Conservation (phyloP, 495 filamentous ascomycete genomes). For the Parmelia sp. region DNA sequence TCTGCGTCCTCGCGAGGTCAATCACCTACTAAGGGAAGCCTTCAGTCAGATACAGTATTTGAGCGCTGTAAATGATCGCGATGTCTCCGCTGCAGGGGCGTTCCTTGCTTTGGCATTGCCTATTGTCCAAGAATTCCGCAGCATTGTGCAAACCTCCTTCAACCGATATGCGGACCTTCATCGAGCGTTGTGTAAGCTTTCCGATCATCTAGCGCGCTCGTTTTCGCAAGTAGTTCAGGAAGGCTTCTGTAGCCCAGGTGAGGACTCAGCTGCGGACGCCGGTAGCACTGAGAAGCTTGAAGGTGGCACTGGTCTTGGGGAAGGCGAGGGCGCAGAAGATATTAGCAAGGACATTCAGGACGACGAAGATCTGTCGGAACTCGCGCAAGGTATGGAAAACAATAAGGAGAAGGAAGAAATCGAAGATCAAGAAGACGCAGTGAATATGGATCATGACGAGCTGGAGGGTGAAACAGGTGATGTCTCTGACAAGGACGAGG, state of each 20-base stretch:
- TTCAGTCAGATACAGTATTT: constrained; percentile 47
- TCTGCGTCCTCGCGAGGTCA: constrained; percentile 52
- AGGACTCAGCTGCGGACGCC: constrained; percentile 61
- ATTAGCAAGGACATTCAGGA: constrained; percentile 94
- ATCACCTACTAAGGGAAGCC: constrained; percentile 41
- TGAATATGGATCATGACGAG: constrained; percentile 90
- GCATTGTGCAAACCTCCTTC: constrained; percentile 50
- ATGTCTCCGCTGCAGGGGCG: constrained; percentile 47
- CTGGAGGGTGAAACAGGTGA: constrained; percentile 75
- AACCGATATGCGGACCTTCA: constrained; percentile 53
- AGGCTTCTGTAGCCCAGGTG: constrained; percentile 85
- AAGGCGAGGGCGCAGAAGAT: constrained; percentile 89
- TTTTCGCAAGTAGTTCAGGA: constrained; percentile 70
- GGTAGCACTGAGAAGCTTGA: constrained; percentile 71
- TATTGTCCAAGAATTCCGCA: constrained; percentile 65
- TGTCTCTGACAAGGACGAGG: constrained; percentile 50
- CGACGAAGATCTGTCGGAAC: constrained; percentile 86
- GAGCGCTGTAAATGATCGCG: constrained; percentile 37
- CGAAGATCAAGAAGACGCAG: constrained; percentile 69
- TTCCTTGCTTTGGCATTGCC: constrained; percentile 63
- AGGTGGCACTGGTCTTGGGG: constrained; percentile 91
- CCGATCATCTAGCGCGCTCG: constrained; percentile 63
- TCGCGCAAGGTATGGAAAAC: constrained; percentile 69
- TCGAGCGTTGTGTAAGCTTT: constrained; percentile 61
- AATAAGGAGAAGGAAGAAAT: constrained; percentile 52